Base-by-base conservation (phyloP, 108 stramenopile genomes). In the Bacterosira constricta region DNA sequence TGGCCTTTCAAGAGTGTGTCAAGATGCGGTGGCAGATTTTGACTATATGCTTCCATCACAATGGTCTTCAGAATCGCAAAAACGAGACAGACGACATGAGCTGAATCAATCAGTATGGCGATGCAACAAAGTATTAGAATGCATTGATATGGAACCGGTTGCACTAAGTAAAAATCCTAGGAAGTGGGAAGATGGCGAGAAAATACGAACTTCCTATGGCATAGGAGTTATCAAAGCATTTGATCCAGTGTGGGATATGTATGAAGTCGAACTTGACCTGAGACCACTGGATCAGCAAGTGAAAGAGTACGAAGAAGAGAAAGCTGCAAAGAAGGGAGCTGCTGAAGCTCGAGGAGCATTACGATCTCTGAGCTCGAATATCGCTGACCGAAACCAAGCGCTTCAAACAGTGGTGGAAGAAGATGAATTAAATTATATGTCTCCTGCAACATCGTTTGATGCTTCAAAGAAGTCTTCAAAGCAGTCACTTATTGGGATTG, bases 251-350 rank as follows among this genome's bases (percentile, higher is more conserved):
- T 80, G 80, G 35, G 87, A 95, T 69, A 62, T 87, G 17, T 95
- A 95, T 79, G 83, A 90, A 12, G 90, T 95, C 13, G 91, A 92
- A 39, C 71, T 95, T 32, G 94, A 95, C 66, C 91, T 91, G 90
- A 82, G 92, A 60, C 88, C 90, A 7, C 73, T 96, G 18, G 86
- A 91, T 77, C 67, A 83, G 10, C 95, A 96, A 70, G 76, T 92
- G 10, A 71, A 72, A 32, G 92, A 92, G 25, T 63, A 87, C 59
- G 60, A 49, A 27, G 51, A 71, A 17, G 45, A 78, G 29, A 72
- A 79, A 38, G 70, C 75, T 18, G 45, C 59, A 8, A 81, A 82
- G 53, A 79, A 83, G 27, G 81, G 81, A 54, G 67, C 75, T 9
- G 83, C 72, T 3, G 81, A 84, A 9, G 18, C 69, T 20, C 37